Percentiles rank a stretch among this genome's conserved stretches.
Evolutionary conservation across 2,329 filamentous ascomycete species (phyloP).

Genomic region (Endothia cerciana): DNA sequence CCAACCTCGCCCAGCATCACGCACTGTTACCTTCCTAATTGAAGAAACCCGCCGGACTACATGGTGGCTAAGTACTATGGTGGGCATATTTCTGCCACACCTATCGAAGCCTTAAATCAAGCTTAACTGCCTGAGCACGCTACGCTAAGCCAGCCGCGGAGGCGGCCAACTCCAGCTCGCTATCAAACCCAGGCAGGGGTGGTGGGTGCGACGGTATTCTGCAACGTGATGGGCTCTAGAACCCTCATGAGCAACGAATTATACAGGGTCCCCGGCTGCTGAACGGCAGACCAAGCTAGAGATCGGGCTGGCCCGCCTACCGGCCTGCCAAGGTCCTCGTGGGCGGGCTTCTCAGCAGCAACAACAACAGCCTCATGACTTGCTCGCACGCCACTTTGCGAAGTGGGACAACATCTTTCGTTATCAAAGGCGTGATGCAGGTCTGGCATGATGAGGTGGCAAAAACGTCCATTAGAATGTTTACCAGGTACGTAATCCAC

Average conservation of each 20-base stretch:
- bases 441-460: not conserved
- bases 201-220: not conserved
- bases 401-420: not conserved
- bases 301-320: not conserved
- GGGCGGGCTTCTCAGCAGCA: not conserved
- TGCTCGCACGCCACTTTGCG: not conserved
- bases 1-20: not conserved
- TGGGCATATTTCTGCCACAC: not conserved
- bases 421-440: slow-evolving; percentile 3
- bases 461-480: too few species aligned
- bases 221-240: slow-evolving; percentile 6
- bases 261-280: not conserved
- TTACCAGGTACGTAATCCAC: too few species aligned
- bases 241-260: not conserved
- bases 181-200: not conserved
- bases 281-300: not conserved
- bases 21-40: slow-evolving; percentile 25
- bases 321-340: not conserved
- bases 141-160: not conserved
- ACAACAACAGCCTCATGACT: not conserved
- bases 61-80: too few species aligned
- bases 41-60: not conserved
- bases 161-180: not conserved
- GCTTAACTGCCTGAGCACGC: slow-evolving; percentile 10
- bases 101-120: slow-evolving; percentile 15